These are phyloP conservation scores for Aspergillus quadricinctus DNA, from an alignment of 2,329 filamentous ascomycete species.

Conservation along the genomic window DNA sequence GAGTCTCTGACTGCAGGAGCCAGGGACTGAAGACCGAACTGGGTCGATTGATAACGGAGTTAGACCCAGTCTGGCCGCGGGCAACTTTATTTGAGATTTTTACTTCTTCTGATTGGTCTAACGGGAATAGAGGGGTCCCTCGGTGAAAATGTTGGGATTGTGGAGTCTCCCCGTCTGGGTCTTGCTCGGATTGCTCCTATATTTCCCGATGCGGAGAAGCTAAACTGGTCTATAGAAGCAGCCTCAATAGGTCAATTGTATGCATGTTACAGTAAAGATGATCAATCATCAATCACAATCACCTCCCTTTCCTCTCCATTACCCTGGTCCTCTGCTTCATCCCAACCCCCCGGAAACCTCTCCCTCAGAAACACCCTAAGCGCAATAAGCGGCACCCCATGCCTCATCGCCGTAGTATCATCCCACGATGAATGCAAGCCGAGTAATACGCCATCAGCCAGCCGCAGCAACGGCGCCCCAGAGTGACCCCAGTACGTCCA, in stretches of 20 bases:
- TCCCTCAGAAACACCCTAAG: slow-evolving; percentile 38
- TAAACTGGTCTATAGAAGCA: too few relatives aligned
- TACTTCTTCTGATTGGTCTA: not conserved
- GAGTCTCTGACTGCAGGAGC: too few relatives aligned
- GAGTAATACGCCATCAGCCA: slow-evolving; percentile 38
- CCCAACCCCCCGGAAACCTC: not conserved
- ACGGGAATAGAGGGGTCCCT: not conserved
- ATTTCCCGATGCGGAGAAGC: not conserved
- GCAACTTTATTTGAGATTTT: not conserved
- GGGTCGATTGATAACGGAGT: not conserved
- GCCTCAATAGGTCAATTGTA: too few relatives aligned
- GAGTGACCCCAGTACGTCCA: slow-evolving; percentile 58
- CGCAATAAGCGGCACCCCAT: slow-evolving; percentile 46
- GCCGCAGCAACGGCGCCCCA: slow-evolving; percentile 47
- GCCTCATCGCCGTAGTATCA: slow-evolving; percentile 48
- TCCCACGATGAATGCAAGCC: slow-evolving; percentile 55
- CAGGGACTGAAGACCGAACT: not conserved
- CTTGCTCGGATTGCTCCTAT: not conserved
- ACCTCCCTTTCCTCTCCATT: not conserved
- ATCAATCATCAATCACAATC: not conserved
- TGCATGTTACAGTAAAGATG: not conserved
- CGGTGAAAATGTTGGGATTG: not conserved
- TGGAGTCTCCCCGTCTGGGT: not conserved
- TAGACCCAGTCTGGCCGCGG: not conserved
- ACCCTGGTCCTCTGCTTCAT: too few relatives aligned